Evolutionary conservation across 2,329 filamentous ascomycete species (phyloP), one percentile per base, ranked within the genome.

Genomic region (Fusarium bulbicola): DNA sequence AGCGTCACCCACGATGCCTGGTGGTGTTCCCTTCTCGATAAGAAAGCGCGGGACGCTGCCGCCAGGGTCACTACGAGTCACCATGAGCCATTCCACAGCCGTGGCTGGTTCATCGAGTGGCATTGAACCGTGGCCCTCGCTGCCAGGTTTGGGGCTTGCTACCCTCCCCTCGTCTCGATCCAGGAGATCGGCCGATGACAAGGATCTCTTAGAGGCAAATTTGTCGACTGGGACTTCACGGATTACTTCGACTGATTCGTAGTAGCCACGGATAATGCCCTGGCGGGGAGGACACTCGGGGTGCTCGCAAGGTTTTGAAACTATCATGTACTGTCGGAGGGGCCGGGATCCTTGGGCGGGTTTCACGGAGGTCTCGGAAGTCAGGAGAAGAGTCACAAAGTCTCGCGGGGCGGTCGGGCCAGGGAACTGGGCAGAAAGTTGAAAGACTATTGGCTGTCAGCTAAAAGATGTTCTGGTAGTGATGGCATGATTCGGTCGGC

Each of bases 191-290:
- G 76, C 70, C 3, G 80, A 80, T 5, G 82, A 82, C 10, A 79
- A 57, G 3, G 82, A 83, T 58, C 79, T 74, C 70, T 77, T 82
- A 32, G 72, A 69, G 12, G 70, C 70, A 7, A 83, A 80, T 72
- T 85, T 80, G 47, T 86, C 84, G 15, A 91, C 79, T 2, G 91
- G 92, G 20, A 98, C 88, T 81, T 98, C 95, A 56, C 95, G 88
- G 64, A 98, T 95, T 74, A 97, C 87, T 82, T 98, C 95, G 21
- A 98, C 92, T 3, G 93, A 97, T 84, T 98, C 95, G 76, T 98
- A 98, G 72, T 91, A 87, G 7, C 95, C 95, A 45, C 94, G 88
- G 54, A 97, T 93, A 79, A 92, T 95, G 21, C 93, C 93, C 66
- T 89, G 84, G 15, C 92, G 87, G 18, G 88, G 87, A 26, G 92